Evolutionary conservation across 208 protist species (phyloP).

Genomic region (Naegleria fowleri): DNA sequence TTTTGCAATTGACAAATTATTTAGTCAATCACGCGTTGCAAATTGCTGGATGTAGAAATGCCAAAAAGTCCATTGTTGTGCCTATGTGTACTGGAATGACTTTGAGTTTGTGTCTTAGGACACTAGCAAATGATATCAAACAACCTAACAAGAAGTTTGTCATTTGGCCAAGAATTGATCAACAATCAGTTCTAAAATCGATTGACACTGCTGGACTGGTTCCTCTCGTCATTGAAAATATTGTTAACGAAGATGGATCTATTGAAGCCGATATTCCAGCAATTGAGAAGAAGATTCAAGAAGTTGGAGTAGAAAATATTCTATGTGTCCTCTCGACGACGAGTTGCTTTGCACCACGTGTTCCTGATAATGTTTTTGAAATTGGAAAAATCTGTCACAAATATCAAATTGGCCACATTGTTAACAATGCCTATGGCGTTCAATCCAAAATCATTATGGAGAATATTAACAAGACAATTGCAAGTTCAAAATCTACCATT

Average conservation of each 20-base stretch:
- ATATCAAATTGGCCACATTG: conserved; percentile 76
- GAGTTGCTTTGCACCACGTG: conserved; percentile 94
- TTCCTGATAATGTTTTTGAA: conserved; percentile 83
- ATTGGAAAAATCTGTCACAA: conserved; percentile 75
- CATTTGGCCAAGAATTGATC: conserved; percentile 90
- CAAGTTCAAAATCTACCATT: conserved; percentile 56
- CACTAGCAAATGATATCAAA: background rate
- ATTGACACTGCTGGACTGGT: conserved; percentile 73
- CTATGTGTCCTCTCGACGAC: conserved; percentile 93
- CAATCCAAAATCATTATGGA: conserved; percentile 75
- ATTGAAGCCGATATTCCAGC: conserved; percentile 63
- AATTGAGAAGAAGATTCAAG: conserved; percentile 58
- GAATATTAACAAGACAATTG: conserved; percentile 59
- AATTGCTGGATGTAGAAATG: conserved; percentile 50
- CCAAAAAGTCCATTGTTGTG: conserved; percentile 66
- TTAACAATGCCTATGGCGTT: conserved; percentile 98
- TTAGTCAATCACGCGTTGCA: conserved; percentile 70
- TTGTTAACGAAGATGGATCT: conserved; percentile 43
- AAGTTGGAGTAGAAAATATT: conserved; percentile 61
- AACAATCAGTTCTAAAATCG: conserved; percentile 95
- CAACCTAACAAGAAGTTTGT: conserved; percentile 60
- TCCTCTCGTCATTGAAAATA: conserved; percentile 49
- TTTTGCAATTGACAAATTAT: conserved; percentile 78
- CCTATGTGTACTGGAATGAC: conserved; percentile 93
- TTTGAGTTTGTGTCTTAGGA: conserved; percentile 66